Evolutionary conservation across 345 rosid species (phyloP), one percentile per base, ranked within the genome.

Genomic region (Rhizophora mangle): DNA sequence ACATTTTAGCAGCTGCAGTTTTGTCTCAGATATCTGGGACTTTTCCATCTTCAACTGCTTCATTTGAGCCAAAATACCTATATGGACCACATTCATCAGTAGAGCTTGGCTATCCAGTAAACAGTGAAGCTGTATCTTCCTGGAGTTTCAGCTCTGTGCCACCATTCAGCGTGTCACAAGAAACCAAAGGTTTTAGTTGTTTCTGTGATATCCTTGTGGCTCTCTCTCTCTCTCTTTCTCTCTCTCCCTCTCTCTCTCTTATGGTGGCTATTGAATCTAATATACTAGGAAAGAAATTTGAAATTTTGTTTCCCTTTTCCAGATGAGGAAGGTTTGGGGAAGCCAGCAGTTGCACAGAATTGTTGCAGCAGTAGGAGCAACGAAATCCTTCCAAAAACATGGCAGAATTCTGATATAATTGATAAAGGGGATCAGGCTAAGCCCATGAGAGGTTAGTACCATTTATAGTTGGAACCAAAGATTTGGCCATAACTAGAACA

Each of bases 41-140:
- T 30, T 74, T 80, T 71, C 96, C 83, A 30, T 74, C 89, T 71
- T 76, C 88, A 36, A 68, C 85, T 39, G 72, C 84, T 10, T 70
- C 85, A 65, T 72, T 77, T 75, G 96, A 88, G 46, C 77, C 85
- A 24, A 82, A 75, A 71, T 78, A 72, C 72, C 16, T 74, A 30
- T 80, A 73, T 65, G 61, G 73, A 73, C 71, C 85, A 73, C 92
- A 86, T 63, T 68, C 91, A 19, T 75, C 83, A 70, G 67, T 89
- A 10, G 73, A 69, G 70, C 73, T 65, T 47, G 82, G 82, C 37
- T 83, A 78, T 80, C 80, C 88, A 29, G 37, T 76, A 62, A 55
- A 78, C 6, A 60, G 63, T 74, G 77, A 73, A 24, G 53, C 85
- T 75, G 70, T 71, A 69, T 80, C 93, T 80, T 84, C 91, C 56